Base-by-base conservation (phyloP, 495 filamentous ascomycete species). In the Hypoxylon fragiforme region DNA sequence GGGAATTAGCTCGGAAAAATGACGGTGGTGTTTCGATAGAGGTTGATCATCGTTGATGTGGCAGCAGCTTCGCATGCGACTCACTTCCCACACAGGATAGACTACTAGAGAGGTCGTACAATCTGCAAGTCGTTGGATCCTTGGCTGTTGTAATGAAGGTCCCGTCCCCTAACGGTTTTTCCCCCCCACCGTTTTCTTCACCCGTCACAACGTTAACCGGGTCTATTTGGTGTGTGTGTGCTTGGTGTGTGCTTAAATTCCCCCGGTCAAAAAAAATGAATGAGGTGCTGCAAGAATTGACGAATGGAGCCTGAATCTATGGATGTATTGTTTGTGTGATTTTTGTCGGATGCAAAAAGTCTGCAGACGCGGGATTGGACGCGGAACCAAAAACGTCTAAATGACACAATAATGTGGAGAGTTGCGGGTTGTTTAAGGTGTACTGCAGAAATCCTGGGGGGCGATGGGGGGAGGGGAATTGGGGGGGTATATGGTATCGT, bases 31-130 rank as follows among this genome's bases (percentile, higher is more conserved):
- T 46, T 47, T 55, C 36, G 44, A 54, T 52, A 53, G 50, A 57
- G 40, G 60, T 48, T 54, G 62, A 68, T 59, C 65, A 68, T 68
- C 55, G 55, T 68, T n/a, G 63, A 64, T 60, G 63, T 61, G 59
- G 56, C 43, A 53, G 54, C 40, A 63, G 35, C 34, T 61, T 52
- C 42, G 51, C 56, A 63, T 68, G 56, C 65, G 56, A 60, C 58
- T 60, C 9, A 45, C 43, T 56, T 35, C 34, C 34, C 49, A 41
- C 37, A 53, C 35, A 43, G 42, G 57, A 38, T 39, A 35, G 50
- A 39, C 11, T 30, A 22, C 18, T 32, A 20, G 12, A 24, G 22
- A 24, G 31, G 52, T 56, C 34, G 58, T 56, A 57, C 54, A 50
- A 39, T 45, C 50, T 54, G 38, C 13, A 24, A 44, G 36, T 32